Conservation (phyloP, 768 basidiomycete species). For the Cystofilobasidium macerans region DNA sequence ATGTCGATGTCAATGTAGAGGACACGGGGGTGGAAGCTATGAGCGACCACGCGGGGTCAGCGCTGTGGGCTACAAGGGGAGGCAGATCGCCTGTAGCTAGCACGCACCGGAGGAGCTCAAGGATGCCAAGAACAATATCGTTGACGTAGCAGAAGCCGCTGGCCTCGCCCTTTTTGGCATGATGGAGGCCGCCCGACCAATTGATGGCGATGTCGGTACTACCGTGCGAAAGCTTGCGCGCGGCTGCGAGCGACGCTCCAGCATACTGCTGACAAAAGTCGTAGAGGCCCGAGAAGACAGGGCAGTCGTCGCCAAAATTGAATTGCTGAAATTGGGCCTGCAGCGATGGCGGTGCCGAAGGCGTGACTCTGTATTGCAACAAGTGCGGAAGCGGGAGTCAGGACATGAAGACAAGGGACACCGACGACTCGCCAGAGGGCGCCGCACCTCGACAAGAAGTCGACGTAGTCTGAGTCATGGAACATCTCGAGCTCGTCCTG, state of each 20-base stretch:
- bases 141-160: conserved; percentile 99
- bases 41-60: neutral
- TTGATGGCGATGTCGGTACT: conserved; percentile 93
- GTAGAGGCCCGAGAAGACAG: conserved; percentile 87
- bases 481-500: conserved; percentile 79
- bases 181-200: conserved; percentile 97
- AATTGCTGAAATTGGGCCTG: conserved; percentile 63
- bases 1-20: conserved; percentile 99
- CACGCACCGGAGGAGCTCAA: conserved; percentile 72
- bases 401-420: neutral
- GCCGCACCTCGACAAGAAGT: conserved; percentile 77
- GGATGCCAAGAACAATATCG: conserved; percentile 85
- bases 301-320: conserved; percentile 96
- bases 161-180: conserved; percentile 94
- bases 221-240: conserved; percentile 71
- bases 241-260: conserved; percentile 81
- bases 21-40: conserved; percentile 81
- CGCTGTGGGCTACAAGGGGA: neutral
- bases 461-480: conserved; percentile 90
- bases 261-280: conserved; percentile 91
- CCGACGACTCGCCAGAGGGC: neutral
- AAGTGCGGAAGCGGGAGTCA: neutral
- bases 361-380: conserved; percentile 41
- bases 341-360: conserved; percentile 27
- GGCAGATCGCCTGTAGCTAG: neutral